Percentiles rank a stretch among this genome's conserved stretches.
Conservation (phyloP, 371 early-diverging fungal genomes). For the Mucor plumbeus region DNA sequence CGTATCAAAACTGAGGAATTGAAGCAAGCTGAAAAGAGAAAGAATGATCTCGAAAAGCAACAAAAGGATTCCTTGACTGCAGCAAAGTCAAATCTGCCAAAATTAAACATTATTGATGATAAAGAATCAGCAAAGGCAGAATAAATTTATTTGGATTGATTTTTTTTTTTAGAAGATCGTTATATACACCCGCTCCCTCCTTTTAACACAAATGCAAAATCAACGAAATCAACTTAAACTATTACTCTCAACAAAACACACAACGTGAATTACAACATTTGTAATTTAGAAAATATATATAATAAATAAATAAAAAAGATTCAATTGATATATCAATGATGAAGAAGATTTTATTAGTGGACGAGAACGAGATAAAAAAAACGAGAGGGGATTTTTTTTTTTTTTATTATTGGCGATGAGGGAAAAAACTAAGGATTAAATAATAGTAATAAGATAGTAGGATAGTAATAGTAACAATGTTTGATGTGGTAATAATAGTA, state of each 20-base stretch:
- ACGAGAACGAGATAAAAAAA: background rate
- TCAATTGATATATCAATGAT: constrained; percentile 6
- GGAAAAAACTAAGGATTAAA: background rate
- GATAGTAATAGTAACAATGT: background rate
- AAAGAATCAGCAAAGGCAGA: constrained; percentile 15
- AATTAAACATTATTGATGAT: constrained; percentile 61
- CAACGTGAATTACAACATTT: background rate
- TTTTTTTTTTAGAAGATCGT: background rate
- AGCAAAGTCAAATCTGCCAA: constrained; percentile 62
- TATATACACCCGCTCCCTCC: background rate
- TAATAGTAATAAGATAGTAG: background rate
- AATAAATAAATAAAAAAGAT: constrained; percentile 7
- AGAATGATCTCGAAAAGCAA: constrained; percentile 45
- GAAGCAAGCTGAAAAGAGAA: constrained; percentile 64
- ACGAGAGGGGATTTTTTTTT: background rate
- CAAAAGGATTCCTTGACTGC: constrained; percentile 62
- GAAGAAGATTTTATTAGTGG: constrained; percentile 1
- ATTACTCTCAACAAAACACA: background rate
- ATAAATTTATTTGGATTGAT: background rate
- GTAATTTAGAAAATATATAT: background rate
- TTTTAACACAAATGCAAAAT: background rate
- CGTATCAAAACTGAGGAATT: constrained; percentile 63
- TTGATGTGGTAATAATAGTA: background rate
- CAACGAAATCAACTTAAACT: background rate
- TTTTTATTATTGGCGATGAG: background rate